These are phyloP conservation scores for Moricandia moricandioides DNA, from an alignment of 345 rosid genomes.

Conservation along the genomic window DNA sequence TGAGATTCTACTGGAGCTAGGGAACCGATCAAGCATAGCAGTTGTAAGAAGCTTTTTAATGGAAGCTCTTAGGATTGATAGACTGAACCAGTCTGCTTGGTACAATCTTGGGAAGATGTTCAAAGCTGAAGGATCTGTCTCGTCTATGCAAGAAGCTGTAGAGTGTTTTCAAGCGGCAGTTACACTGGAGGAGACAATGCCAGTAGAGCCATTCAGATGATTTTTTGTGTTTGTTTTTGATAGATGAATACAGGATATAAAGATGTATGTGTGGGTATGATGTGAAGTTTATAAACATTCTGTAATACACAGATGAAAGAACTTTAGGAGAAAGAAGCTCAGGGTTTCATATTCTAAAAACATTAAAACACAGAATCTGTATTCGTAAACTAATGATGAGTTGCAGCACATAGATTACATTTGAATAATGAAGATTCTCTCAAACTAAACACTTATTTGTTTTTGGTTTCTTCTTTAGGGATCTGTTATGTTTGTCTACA, in stretches of 20 bases:
- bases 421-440: conserved; percentile 31
- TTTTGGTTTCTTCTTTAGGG: conserved; percentile 26
- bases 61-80: conserved; percentile 62
- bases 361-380: neutral
- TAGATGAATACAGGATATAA: conserved; percentile 22
- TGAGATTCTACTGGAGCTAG: conserved; percentile 45
- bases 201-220: conserved; percentile 79
- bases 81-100: conserved; percentile 66
- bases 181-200: conserved; percentile 57
- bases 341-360: neutral
- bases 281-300: conserved; percentile 25
- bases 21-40: conserved; percentile 37
- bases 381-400: conserved; percentile 26
- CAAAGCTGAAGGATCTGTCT: conserved; percentile 44
- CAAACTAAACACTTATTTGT: conserved; percentile 18
- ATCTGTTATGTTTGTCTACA: conserved; percentile 32
- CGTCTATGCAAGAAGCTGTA: conserved; percentile 48
- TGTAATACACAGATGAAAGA: conserved; percentile 7
- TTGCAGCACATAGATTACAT: conserved; percentile 30
- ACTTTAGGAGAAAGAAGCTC: neutral
- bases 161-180: conserved; percentile 73
- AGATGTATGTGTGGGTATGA: conserved; percentile 17
- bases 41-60: conserved; percentile 60
- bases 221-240: neutral
- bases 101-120: conserved; percentile 63